These are phyloP conservation scores for Gossypium thurberi DNA, from an alignment of 345 rosid species.

Conservation along the genomic window DNA sequence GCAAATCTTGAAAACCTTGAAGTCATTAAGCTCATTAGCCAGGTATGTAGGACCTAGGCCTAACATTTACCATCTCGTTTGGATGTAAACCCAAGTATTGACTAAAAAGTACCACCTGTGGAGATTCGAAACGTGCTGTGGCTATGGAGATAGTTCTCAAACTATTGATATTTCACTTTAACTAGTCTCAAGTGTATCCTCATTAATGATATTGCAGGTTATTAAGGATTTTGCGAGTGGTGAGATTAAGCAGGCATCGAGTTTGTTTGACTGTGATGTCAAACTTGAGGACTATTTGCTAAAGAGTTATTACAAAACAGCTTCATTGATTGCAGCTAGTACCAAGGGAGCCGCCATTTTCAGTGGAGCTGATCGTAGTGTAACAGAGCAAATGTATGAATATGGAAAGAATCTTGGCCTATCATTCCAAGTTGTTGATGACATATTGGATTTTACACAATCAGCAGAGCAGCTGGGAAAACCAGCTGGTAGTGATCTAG, in stretches of 20 bases:
- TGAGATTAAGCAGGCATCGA: constrained; percentile 95
- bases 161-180: not conserved
- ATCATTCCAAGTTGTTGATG: constrained; percentile 91
- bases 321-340: constrained; percentile 89
- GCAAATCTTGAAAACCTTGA: constrained; percentile 92
- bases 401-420: constrained; percentile 87
- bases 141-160: not conserved
- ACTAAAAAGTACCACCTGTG: not conserved
- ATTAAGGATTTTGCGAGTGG: constrained; percentile 98
- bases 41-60: constrained; percentile 35
- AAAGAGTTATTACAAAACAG: constrained; percentile 92
- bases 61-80: not conserved
- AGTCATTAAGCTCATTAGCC: constrained; percentile 94
- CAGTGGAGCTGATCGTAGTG: constrained; percentile 51
- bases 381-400: constrained; percentile 59
- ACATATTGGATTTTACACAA: constrained; percentile 88
- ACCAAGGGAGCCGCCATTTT: constrained; percentile 90
- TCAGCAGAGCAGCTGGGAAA: constrained; percentile 91
- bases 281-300: constrained; percentile 76
- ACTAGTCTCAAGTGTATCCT: not conserved
- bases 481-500: constrained; percentile 82
- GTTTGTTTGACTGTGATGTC: constrained; percentile 77
- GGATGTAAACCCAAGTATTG: not conserved
- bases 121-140: not conserved
- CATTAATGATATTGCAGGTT: constrained; percentile 39